Evolutionary conservation across 2,329 filamentous ascomycete species (phyloP), one percentile per base, ranked within the genome.

Genomic region (Scedosporium aurantiacum): DNA sequence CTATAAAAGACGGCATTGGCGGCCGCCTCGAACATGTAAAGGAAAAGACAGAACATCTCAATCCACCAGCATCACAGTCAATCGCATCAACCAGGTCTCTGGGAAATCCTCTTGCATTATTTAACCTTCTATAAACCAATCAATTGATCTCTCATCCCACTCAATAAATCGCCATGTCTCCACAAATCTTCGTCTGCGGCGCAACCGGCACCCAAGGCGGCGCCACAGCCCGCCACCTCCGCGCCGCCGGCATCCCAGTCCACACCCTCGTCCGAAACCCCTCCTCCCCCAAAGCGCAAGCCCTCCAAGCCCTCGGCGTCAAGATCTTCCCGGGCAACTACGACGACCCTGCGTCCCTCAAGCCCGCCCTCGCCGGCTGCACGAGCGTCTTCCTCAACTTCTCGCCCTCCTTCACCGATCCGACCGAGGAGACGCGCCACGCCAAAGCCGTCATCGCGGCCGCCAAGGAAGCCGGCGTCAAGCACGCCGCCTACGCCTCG

Each of bases 121-220:
- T 5, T 10, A 47, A 7, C 10, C 43, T 47, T 47, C 43, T 47
- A 21, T n/a, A 47, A 18, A 7, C 43, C 43, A n/a, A 25, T 8
- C 43, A 47, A 47, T 10, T 18, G n/a, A n/a, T 47, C 16, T 23
- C 43, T 47, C 43, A n/a, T 37, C 32, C 32, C 32, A 37, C 12
- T 37, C 10, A 37, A 37, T 37, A 37, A 37, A 37, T 12, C 32
- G 14, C 32, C 8, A 37, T 37, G 32, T 37, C 50, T 54, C 18
- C 50, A 21, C 50, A 54, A 27, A 67, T 79, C 47, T 74, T 74
- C 23, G 74, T 81, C 4, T 70, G 80, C 57, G 78, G 78, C 14
- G 77, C 76, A 25, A 81, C 78, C 7, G 79, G 76, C 45, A 77
- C 75, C 62, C 79, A 82, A 63, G 80, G 79, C 62, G 77, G 79